phyloP scores from a whole-genome alignment of 2,329 filamentous ascomycete genomes.

The Diatrype stigma region DNA sequence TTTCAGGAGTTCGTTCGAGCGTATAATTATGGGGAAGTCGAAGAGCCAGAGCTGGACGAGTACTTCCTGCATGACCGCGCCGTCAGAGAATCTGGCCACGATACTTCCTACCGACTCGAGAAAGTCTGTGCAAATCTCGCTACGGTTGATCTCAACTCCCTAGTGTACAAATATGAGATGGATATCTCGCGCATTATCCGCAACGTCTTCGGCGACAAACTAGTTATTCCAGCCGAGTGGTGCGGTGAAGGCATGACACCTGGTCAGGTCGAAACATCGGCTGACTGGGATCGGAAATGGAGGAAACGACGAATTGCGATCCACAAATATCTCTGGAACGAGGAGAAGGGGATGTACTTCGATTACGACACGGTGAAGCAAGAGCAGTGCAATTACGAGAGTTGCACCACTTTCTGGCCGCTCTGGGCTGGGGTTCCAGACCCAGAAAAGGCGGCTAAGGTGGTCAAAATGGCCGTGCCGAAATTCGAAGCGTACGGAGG shows the following conservation, averaged over 20 bases:
- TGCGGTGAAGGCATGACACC: constrained; percentile 63
- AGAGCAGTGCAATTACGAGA: constrained; percentile 79
- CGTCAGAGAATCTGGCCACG: constrained; percentile 93
- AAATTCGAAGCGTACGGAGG: constrained; percentile 86
- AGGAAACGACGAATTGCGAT: constrained; percentile 79
- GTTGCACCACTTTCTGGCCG: constrained; percentile 92
- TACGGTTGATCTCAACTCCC: constrained; percentile 89
- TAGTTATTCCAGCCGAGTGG: constrained; percentile 80
- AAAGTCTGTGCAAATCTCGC: constrained; percentile 82
- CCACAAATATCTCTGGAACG: constrained; percentile 92
- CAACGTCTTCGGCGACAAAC: constrained; percentile 74
- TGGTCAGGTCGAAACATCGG: constrained; percentile 73
- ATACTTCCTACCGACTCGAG: constrained; percentile 92
- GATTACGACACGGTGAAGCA: constrained; percentile 89
- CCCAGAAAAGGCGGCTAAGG: constrained; percentile 76
- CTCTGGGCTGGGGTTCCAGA: constrained; percentile 91
- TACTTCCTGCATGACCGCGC: constrained; percentile 97
- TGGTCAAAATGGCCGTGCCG: constrained; percentile 79
- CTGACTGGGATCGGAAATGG: constrained; percentile 85
- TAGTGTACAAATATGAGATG: constrained; percentile 94
- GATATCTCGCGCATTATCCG: constrained; percentile 88
- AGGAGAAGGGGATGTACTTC: constrained; percentile 91
- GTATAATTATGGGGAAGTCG: constrained; percentile 75
- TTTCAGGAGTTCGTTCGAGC: constrained; percentile 82
- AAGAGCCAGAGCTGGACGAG: constrained; percentile 84